These are phyloP conservation scores for Aspergillus panamensis DNA, from an alignment of 495 filamentous ascomycete genomes.

Conservation along the genomic window DNA sequence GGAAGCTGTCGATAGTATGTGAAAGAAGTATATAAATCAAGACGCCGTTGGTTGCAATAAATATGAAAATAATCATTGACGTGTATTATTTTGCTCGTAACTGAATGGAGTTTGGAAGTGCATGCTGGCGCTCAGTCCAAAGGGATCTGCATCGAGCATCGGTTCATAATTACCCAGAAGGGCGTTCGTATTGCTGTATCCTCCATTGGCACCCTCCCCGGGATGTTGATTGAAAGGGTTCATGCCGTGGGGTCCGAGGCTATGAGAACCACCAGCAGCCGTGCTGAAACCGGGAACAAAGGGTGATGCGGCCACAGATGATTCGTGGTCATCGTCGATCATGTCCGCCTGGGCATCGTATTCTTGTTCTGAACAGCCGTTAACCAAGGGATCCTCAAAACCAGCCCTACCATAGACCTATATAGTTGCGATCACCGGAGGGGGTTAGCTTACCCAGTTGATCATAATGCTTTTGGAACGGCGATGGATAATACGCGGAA, in stretches of 20 bases:
- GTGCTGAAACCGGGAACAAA: constrained; percentile 59
- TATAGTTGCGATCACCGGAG: constrained; percentile 26
- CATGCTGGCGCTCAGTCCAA: constrained; percentile 88
- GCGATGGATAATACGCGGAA: constrained; percentile 72
- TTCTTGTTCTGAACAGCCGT: constrained; percentile 80
- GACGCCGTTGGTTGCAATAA: constrained; percentile 4
- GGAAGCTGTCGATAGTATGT: background rate
- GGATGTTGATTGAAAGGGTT: constrained; percentile 39
- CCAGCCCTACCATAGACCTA: background rate
- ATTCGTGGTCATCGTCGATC: constrained; percentile 78
- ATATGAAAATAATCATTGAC: constrained; percentile 28
- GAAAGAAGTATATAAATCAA: constrained; percentile 2
- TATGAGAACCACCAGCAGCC: constrained; percentile 38
- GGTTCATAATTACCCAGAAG: constrained; percentile 77
- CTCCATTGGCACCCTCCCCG: constrained; percentile 35
- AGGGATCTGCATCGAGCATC: constrained; percentile 84
- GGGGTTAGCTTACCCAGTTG: constrained; percentile 91
- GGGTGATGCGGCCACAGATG: constrained; percentile 62
- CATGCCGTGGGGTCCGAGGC: constrained; percentile 32
- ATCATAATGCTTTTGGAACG: constrained; percentile 91
- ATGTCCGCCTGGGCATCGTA: constrained; percentile 96
- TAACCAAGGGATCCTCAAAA: background rate
- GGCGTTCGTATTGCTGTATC: constrained; percentile 55
- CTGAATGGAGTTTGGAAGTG: constrained; percentile 88
- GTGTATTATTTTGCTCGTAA: constrained; percentile 57